Conservation (phyloP, 2,329 filamentous ascomycete species). For the Erysiphe neolycopersici region DNA sequence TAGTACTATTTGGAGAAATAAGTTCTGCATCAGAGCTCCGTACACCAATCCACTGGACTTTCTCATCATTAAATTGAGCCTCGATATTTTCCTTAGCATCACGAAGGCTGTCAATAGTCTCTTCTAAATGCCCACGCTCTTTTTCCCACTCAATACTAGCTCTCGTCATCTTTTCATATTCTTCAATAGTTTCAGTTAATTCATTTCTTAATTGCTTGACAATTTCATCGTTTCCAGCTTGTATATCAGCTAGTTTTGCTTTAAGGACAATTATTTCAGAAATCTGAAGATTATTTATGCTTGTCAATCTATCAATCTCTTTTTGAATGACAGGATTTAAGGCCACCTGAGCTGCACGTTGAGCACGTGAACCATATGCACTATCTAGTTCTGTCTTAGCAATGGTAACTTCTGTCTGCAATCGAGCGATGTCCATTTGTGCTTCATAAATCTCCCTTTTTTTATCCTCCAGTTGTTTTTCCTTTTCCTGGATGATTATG, state of each 20-base stretch:
- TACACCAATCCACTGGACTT: conserved; percentile 35
- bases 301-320: conserved; percentile 28
- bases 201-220: conserved; percentile 32
- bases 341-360: conserved; percentile 39
- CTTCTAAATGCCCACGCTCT: conserved; percentile 37
- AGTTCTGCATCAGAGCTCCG: conserved; percentile 22
- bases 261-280: conserved; percentile 10
- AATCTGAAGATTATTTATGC: conserved; percentile 15
- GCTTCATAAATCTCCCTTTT: conserved; percentile 25
- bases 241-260: conserved; percentile 1
- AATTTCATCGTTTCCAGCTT: conserved; percentile 7
- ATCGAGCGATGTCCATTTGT: conserved; percentile 34
- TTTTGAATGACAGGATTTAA: conserved; percentile 28
- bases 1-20: conserved; percentile 19
- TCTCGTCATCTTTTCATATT: conserved; percentile 45
- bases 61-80: conserved; percentile 36
- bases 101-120: conserved; percentile 32
- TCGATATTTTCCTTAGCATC: conserved; percentile 38
- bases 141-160: conserved; percentile 45
- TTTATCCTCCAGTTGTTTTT: conserved; percentile 9
- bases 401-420: conserved; percentile 64
- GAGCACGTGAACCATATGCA: conserved; percentile 57
- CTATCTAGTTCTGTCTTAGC: conserved; percentile 76
- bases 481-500: conserved; percentile 5
- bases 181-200: conserved; percentile 36